Percentiles rank a stretch among this genome's conserved stretches.
Conservation (phyloP, 306 rosid genomes). For the Pyrus bretschneideri region DNA sequence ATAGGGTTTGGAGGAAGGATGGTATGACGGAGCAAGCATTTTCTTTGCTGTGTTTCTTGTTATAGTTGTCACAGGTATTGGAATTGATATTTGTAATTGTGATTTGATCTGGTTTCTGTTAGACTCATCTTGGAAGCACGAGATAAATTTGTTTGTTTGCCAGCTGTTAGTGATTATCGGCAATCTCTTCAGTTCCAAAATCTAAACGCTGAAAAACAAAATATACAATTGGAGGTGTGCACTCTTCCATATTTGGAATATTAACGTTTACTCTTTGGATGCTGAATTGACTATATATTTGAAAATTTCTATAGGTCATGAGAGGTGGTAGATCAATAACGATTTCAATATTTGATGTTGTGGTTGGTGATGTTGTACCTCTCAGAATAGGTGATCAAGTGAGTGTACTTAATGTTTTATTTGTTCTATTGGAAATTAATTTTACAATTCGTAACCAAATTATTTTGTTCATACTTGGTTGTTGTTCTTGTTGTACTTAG, state of each 20-base stretch:
- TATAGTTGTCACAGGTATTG: conserved; percentile 79
- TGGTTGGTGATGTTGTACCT: conserved; percentile 95
- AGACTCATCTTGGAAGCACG: neutral
- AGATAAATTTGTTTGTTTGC: neutral
- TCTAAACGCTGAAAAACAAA: conserved; percentile 80
- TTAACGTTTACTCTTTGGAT: conserved; percentile 2
- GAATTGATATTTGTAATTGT: conserved; percentile 5
- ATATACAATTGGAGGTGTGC: conserved; percentile 84
- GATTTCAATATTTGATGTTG: conserved; percentile 80
- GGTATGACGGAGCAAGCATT: conserved; percentile 98
- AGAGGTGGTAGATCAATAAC: conserved; percentile 76
- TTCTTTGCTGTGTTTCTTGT: conserved; percentile 83
- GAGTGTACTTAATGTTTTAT: conserved; percentile 20
- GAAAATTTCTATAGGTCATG: conserved; percentile 53
- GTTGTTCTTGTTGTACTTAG: conserved; percentile 21
- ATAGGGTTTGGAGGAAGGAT: conserved; percentile 78
- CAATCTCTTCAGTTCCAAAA: conserved; percentile 94
- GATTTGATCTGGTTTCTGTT: neutral
- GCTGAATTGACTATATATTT: conserved; percentile 20
- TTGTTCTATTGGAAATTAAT: conserved; percentile 12
- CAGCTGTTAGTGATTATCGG: conserved; percentile 91
- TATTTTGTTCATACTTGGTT: neutral
- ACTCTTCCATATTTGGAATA: conserved; percentile 8
- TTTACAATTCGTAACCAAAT: neutral
- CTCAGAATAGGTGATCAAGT: conserved; percentile 97